Evolutionary conservation across 2,329 filamentous ascomycete species (phyloP).

Genomic region (Nannizziopsis barbatae): DNA sequence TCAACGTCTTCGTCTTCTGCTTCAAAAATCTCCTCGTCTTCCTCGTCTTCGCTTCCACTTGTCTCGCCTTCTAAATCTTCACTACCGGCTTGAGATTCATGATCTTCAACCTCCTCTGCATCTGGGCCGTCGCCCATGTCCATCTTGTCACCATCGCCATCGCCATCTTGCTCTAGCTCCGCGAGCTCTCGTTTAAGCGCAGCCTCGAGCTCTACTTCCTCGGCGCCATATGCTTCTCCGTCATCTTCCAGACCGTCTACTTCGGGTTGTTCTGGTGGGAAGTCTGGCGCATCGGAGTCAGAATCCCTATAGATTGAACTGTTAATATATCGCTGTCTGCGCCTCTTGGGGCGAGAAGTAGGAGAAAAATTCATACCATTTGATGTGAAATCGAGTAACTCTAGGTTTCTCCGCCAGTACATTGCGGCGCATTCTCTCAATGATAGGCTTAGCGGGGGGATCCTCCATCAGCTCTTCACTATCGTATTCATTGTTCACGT

Average conservation of each 20-base stretch:
- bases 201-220: constrained; percentile 33
- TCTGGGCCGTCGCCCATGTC: constrained; percentile 57
- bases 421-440: constrained; percentile 85
- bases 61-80: constrained; percentile 49
- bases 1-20: constrained; percentile 20
- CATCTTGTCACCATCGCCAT: constrained; percentile 22
- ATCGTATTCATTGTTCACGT: constrained; percentile 99
- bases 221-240: constrained; percentile 50
- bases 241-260: constrained; percentile 79
- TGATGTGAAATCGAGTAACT: constrained; percentile 95
- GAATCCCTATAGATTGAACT: constrained; percentile 58
- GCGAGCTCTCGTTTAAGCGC: constrained; percentile 43
- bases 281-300: constrained; percentile 91
- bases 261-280: constrained; percentile 93
- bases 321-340: constrained; percentile 17
- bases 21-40: constrained; percentile 33
- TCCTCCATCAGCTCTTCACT: constrained; percentile 79
- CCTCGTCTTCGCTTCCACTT: constrained; percentile 25
- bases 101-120: constrained; percentile 54
- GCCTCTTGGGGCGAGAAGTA: not conserved
- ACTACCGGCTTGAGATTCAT: constrained; percentile 57
- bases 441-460: constrained; percentile 79
- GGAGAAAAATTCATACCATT: constrained; percentile 57
- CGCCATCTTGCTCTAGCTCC: constrained; percentile 38
- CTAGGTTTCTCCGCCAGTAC: constrained; percentile 94